These are phyloP conservation scores for Aspergillus spinulosporus DNA, from an alignment of 2,329 filamentous ascomycete genomes.

Conservation along the genomic window DNA sequence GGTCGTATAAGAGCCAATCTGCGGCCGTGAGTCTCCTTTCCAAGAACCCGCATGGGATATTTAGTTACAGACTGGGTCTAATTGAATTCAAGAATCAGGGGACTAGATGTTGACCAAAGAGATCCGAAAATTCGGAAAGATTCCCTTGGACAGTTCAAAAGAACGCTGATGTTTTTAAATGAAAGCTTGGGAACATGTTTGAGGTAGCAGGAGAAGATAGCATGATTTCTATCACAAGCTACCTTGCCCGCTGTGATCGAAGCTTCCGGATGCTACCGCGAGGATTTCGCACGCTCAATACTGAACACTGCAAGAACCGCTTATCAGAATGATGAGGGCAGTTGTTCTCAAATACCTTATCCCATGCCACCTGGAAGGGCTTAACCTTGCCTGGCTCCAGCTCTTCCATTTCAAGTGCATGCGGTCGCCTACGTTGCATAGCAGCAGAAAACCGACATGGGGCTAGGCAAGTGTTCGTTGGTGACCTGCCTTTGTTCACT, in stretches of 20 bases:
- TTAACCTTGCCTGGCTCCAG: too few relatives aligned
- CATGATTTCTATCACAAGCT: neutral
- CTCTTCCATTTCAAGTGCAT: too few relatives aligned
- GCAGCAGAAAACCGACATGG: too few relatives aligned
- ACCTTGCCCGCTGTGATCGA: neutral
- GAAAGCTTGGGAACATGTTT: slow-evolving; percentile 51
- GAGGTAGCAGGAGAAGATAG: slow-evolving; percentile 14
- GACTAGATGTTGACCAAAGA: slow-evolving; percentile 28
- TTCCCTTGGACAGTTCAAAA: slow-evolving; percentile 43
- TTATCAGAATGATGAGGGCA: too few relatives aligned
- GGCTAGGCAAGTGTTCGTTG: too few relatives aligned
- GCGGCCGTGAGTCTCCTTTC: slow-evolving; percentile 31
- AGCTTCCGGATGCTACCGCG: neutral
- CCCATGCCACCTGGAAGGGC: too few relatives aligned
- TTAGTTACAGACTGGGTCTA: slow-evolving; percentile 14
- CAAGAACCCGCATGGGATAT: neutral
- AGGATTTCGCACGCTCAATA: too few relatives aligned
- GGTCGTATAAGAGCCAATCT: slow-evolving; percentile 29
- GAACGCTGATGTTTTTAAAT: slow-evolving; percentile 49
- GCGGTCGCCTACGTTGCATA: too few relatives aligned
- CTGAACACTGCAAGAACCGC: too few relatives aligned
- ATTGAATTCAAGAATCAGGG: slow-evolving; percentile 31
- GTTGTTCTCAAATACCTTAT: too few relatives aligned
- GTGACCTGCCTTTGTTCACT: too few relatives aligned
- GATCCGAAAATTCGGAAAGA: slow-evolving; percentile 34